Percentiles rank a stretch among this genome's conserved stretches.
phyloP scores from a whole-genome alignment of 495 filamentous ascomycete species.

The Rhypophila decipiens region DNA sequence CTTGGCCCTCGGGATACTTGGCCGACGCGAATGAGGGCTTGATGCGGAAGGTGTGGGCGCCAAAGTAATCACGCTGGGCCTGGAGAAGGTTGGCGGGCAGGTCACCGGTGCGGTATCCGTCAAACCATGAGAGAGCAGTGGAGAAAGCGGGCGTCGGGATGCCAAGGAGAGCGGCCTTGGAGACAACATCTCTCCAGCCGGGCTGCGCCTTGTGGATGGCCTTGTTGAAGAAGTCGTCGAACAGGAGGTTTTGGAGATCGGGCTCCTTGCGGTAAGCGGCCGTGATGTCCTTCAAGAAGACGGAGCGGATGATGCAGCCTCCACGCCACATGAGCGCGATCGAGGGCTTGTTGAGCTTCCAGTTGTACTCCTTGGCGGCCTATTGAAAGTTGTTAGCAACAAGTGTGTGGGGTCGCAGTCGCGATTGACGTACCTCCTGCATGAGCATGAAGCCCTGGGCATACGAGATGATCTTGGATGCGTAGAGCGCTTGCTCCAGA shows the following conservation, averaged over 20 bases:
- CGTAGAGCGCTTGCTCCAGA: constrained; percentile 97
- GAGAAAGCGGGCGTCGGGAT: constrained; percentile 94
- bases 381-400: constrained; percentile 22
- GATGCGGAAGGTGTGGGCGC: constrained; percentile 96
- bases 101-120: constrained; percentile 92
- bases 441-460: constrained; percentile 99
- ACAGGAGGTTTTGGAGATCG: constrained; percentile 95
- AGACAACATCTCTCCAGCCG: constrained; percentile 92
- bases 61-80: constrained; percentile 98
- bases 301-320: constrained; percentile 99
- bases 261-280: constrained; percentile 90
- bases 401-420: no score
- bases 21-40: constrained; percentile 83
- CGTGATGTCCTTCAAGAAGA: constrained; percentile 99
- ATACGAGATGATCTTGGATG: constrained; percentile 99
- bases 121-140: constrained; percentile 95
- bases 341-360: constrained; percentile 99
- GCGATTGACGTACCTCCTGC: constrained; percentile 70
- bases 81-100: constrained; percentile 96
- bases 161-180: constrained; percentile 86
- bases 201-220: constrained; percentile 94
- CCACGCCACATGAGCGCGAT: constrained; percentile 99
- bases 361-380: constrained; percentile 91
- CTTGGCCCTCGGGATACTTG: constrained; percentile 78
- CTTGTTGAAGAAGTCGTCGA: constrained; percentile 98